Base-by-base conservation (phyloP, 768 basidiomycete genomes). In the Mrakia hoshinonis region DNA sequence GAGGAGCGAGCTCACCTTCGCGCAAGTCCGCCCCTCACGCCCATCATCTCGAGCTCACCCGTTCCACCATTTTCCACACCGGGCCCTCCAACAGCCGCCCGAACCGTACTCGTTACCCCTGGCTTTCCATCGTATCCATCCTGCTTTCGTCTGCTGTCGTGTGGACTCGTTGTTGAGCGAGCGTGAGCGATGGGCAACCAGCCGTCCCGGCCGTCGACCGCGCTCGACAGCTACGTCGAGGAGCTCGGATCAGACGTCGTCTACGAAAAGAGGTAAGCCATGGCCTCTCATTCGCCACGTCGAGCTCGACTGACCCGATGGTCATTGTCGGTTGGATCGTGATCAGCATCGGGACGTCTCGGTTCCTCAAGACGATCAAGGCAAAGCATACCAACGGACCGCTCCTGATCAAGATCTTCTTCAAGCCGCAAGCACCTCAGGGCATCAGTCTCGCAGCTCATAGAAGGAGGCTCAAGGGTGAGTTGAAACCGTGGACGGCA, bases 381-480 rank as follows among this genome's bases (percentile, higher is more conserved):
- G 94, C 89, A 77, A 84, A 88, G 49, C 91, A 96, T 81, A 82
- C 84, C 60, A 87, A 89, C 76, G 91, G 92, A 0, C 87, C 86
- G 49, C 81, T 97, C 43, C 87, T 96, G 65, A 85, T 95, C 77
- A 98, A 98, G 84, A 87, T 98, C 70, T 96, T 94, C 81, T 86
- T 94, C 77, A 97, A 99, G 79, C 89, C 92, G 0, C 58, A 36
- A 3, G 58, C 58, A 10, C 34, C 58, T 34, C 58, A 61, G 15
- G 58, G 58, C 92, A 97, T 80, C 90, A 92, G 31, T 85, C 87
- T 3, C 77, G 94, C 69, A 89, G 88, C 81, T 97, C 94, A 76
- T 85, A 88, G 67, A 82, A 87, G 68, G 82, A 89, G 63, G 73
- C 81, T 97, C 74, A 96, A 94, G 81, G 81, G 95, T 80, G 38